A percentile compares a stretch with the other conserved stretches of the same genome.
These are phyloP conservation scores for Silybum marianum DNA, from an alignment of 129 eudicot species.

Conservation along the genomic window DNA sequence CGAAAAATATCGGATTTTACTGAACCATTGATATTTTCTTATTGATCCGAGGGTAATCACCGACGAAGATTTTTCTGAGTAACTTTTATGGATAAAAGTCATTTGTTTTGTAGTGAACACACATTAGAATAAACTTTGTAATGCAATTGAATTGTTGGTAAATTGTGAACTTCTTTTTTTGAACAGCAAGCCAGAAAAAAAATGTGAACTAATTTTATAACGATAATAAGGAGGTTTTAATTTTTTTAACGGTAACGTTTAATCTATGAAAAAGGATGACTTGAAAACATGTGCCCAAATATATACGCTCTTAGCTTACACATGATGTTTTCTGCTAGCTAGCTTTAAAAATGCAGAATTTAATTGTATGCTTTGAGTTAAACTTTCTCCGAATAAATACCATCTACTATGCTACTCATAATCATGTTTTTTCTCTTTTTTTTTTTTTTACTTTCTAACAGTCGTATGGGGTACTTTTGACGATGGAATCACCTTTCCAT, in stretches of 20 bases:
- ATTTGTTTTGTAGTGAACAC: too few species aligned
- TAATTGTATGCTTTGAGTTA: neutral
- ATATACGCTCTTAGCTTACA: constrained; percentile 3
- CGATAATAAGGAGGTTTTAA: neutral
- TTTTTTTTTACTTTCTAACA: constrained; percentile 35
- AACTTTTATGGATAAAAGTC: too few species aligned
- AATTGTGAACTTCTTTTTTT: neutral
- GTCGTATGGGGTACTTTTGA: constrained; percentile 41
- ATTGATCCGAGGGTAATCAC: too few species aligned
- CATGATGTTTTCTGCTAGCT: constrained; percentile 18
- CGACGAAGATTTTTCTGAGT: too few species aligned
- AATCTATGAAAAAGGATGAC: neutral
- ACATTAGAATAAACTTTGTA: neutral
- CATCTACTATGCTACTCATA: constrained; percentile 26
- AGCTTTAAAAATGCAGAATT: constrained; percentile 29
- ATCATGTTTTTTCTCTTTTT: constrained; percentile 28
- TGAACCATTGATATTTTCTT: too few species aligned
- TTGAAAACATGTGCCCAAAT: neutral
- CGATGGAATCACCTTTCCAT: constrained; percentile 47
- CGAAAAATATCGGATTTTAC: too few species aligned
- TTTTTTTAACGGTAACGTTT: neutral
- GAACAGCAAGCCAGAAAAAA: too few species aligned
- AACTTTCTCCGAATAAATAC: constrained; percentile 27
- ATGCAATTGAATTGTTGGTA: neutral
- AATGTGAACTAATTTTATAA: neutral